Evolutionary conservation across 2,329 filamentous ascomycete genomes (phyloP), one percentile per base, ranked within the genome.

Genomic region (Annulohypoxylon truncatum): DNA sequence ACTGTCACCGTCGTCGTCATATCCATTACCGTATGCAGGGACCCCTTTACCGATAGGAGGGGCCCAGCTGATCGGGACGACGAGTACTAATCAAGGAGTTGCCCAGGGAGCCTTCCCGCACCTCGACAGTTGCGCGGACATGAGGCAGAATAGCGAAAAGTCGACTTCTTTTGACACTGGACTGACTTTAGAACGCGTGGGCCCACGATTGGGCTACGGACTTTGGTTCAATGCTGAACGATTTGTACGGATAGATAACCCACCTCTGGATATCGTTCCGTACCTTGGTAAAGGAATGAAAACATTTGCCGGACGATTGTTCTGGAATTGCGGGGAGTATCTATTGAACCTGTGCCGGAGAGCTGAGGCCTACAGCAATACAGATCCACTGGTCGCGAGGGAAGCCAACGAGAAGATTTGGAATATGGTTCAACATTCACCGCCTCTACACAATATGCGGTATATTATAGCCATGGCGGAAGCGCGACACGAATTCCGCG

Each of bases 291-390:
- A 55, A n/a, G 71, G 69, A 8, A 69, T 58, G 31, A 66, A 66
- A 20, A 76, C 73, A 0, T 73, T 77, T 40, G 70, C 70, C 0
- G 74, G 74, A 0, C 71, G 66, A 26, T 51, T 77, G 6, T 76
- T 74, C 53, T 76, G 72, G 73, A 64, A 68, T 12, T 71, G 74
- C 31, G 62, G 69, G 4, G 70, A 76, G 29, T 70, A 74, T 51
- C 46, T 72, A 22, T 57, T 70, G 31, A 53, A 63, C 3, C 61
- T 68, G 2, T 74, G 69, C 18, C 51, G 61, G 5, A 63, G 54
- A 26, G 66, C 52, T 2, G 31, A 64, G n/a, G 58, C 67, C 4
- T 54, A 66, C 20, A 52, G 4, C 15, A 54, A 40, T 15, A 67
- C 31, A 26, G 59, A 65, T 28, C 68, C 64, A 31, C 50, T n/a